Evolutionary conservation across 345 rosid species (phyloP).

Genomic region (Leavenworthia alabamica): DNA sequence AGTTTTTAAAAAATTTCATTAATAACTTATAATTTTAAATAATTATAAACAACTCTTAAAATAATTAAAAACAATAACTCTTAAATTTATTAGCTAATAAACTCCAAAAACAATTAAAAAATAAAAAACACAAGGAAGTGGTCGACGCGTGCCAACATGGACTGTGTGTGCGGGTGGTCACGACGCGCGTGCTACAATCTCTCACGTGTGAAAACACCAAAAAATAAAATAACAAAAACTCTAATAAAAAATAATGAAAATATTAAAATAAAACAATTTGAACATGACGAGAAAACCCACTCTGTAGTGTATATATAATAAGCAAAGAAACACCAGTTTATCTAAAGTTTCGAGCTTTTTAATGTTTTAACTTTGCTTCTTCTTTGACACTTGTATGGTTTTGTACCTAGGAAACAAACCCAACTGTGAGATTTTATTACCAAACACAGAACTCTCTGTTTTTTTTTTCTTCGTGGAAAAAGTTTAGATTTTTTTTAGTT

Average conservation of each 20-base stretch:
- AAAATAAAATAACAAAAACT: not conserved
- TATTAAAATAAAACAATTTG: not conserved
- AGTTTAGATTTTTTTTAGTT: not conserved
- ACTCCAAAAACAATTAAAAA: not conserved
- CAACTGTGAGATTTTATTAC: not conserved
- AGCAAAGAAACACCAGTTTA: not conserved
- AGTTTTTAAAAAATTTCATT: no score
- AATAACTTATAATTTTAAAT: no score
- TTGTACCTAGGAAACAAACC: conserved; percentile 1
- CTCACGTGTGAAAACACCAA: conserved; percentile 47
- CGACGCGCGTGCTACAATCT: conserved; percentile 44
- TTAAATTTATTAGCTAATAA: no score
- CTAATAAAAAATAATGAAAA: not conserved
- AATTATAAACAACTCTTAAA: no score
- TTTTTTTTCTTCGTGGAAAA: not conserved
- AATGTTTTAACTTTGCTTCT: not conserved
- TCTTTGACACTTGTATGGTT: conserved; percentile 21
- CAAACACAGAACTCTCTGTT: not conserved
- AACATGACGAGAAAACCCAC: conserved; percentile 28
- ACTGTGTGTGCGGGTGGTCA: conserved; percentile 29
- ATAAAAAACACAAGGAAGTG: conserved; percentile 35
- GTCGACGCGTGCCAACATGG: conserved; percentile 57
- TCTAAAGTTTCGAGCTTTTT: not conserved
- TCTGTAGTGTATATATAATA: conserved; percentile 12
- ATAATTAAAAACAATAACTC: no score